Base-by-base conservation (phyloP, 2,329 filamentous ascomycete genomes). In the Beauveria asiatica region DNA sequence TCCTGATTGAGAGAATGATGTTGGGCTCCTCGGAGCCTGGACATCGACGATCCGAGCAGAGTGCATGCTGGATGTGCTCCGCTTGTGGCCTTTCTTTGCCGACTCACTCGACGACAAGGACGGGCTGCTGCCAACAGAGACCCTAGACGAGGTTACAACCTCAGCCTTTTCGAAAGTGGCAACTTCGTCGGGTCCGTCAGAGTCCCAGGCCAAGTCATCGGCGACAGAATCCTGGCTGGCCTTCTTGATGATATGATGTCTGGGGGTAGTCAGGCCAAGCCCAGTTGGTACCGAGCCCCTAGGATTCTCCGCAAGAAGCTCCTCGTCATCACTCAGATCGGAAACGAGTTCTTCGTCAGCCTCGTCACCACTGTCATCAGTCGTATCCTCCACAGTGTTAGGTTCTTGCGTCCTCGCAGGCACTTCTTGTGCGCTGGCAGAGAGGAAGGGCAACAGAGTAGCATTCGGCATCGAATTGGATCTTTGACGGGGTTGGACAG, bases 41-140 rank as follows among this genome's bases (percentile, higher is more conserved):
- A 85, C 82, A 41, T 85, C 82, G 27, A 85, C 80, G 41, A 85
- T 73, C n/a, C 83, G 79, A 41, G 80, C 78, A 3, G 82, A 84
- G 62, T 78, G 78, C 19, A 83, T 74, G 64, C 81, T 83, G 3
- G 79, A 65, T 67, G 78, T 65, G 72, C 69, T 63, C 65, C 74
- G 63, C 67, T 74, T 63, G 61, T 73, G 61, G 74, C 69, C 58
- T 66, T 75, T 63, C 65, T 65, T 77, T 30, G 74, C 74, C 45
- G 72, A 71, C 8, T 84, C 81, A 0, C 80, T 80, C 2, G 72
- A 70, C 3, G 78, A 72, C 2, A 80, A 78, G 0, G 80, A 82
- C 37, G 75, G 76, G 64, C 77, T 77, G 39, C 80, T 80, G 33
- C 76, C 76, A 27, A 83, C 76, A 3, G 82, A 85, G 9, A 85